These are phyloP conservation scores for Leishmania tropica DNA, from an alignment of 208 protist genomes.

Conservation along the genomic window DNA sequence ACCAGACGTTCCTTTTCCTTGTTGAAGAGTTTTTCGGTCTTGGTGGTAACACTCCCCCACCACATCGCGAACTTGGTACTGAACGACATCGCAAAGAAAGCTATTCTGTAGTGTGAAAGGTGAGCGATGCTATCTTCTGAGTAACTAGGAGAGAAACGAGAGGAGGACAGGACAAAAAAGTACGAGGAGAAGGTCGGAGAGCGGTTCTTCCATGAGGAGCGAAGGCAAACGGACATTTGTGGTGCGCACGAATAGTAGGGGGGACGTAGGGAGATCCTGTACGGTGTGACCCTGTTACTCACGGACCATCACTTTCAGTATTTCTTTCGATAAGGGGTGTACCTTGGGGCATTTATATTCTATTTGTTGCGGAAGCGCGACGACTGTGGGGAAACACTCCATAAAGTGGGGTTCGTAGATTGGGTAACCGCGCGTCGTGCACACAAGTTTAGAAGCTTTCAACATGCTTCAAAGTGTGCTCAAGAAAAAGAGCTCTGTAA, in stretches of 20 bases:
- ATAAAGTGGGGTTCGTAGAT: not conserved
- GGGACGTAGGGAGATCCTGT: no score
- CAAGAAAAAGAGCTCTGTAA: not conserved
- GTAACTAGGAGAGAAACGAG: not conserved
- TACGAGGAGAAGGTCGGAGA: not conserved
- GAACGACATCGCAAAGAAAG: slow-evolving; percentile 44
- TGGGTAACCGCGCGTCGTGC: not conserved
- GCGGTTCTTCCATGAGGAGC: no score
- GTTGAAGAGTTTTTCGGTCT: slow-evolving; percentile 58
- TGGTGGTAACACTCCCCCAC: slow-evolving; percentile 59
- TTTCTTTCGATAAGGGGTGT: no score
- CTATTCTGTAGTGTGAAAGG: not conserved
- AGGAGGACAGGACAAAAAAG: no score
- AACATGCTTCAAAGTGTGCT: not conserved
- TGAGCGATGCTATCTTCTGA: not conserved
- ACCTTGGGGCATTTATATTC: not conserved
- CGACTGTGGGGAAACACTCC: not conserved
- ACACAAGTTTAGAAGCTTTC: not conserved
- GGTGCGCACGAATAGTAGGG: not conserved
- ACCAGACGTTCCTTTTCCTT: slow-evolving; percentile 64
- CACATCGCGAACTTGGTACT: slow-evolving; percentile 68
- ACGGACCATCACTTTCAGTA: not conserved
- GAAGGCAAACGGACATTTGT: no score
- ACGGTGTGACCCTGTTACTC: not conserved
- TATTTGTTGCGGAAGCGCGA: not conserved